A percentile compares a stretch with the other conserved stretches of the same genome.
Conservation (phyloP, 1,284 basidiomycete species). For the Volvariella volvacea region DNA sequence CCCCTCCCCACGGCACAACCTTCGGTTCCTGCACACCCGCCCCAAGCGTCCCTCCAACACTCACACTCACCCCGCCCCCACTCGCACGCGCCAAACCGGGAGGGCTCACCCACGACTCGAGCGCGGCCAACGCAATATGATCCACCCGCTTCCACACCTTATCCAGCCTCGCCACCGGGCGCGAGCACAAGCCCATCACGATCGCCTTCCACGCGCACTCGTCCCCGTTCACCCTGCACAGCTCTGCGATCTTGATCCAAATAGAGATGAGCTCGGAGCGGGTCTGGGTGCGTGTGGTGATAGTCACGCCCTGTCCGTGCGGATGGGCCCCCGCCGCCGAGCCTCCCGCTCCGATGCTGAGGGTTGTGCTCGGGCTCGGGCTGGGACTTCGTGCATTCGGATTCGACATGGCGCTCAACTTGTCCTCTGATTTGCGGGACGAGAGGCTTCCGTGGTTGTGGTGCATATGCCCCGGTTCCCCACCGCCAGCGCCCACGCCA, state of each 20-base stretch:
- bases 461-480: neutral
- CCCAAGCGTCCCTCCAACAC: conserved; percentile 2
- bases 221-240: conserved; percentile 61
- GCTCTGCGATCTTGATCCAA: conserved; percentile 67
- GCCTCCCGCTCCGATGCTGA: too few relatives aligned
- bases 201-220: conserved; percentile 75
- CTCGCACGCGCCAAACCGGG: conserved; percentile 17
- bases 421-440: conserved; percentile 31
- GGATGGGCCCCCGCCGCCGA: too few relatives aligned
- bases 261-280: conserved; percentile 64
- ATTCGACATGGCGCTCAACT: conserved; percentile 9
- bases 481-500: too few relatives aligned
- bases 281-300: conserved; percentile 52
- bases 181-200: conserved; percentile 55
- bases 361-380: too few relatives aligned
- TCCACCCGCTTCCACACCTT: conserved; percentile 75
- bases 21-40: conserved; percentile 36
- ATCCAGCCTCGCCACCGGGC: conserved; percentile 66
- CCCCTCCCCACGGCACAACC: conserved; percentile 65
- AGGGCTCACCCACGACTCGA: conserved; percentile 61
- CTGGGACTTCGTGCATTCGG: neutral
- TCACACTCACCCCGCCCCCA: conserved; percentile 16
- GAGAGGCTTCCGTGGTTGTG: conserved; percentile 16
- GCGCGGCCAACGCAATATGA: conserved; percentile 41
- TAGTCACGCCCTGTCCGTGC: too few relatives aligned